Evolutionary conservation across 2,329 filamentous ascomycete species (phyloP).

Genomic region (Aspergillus pseudoglaucus): DNA sequence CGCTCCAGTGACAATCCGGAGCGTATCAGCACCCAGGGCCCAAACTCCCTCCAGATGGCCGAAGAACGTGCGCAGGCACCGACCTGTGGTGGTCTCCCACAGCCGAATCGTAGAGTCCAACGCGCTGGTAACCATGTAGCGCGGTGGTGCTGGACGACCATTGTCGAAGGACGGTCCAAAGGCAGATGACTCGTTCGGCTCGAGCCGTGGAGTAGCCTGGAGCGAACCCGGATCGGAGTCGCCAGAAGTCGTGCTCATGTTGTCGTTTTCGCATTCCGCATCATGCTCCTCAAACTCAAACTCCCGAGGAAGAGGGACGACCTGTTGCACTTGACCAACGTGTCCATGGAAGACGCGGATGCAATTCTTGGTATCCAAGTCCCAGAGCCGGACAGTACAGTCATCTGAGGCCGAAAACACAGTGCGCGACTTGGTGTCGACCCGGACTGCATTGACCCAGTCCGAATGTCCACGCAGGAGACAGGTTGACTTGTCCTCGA

Average conservation of each 20-base stretch:
- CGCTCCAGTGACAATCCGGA: conserved; percentile 80
- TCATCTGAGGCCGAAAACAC: conserved; percentile 93
- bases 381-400: conserved; percentile 85
- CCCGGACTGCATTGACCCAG: conserved; percentile 93
- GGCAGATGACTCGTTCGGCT: conserved; percentile 42
- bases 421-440: conserved; percentile 75
- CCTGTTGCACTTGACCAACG: conserved; percentile 90
- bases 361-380: conserved; percentile 74
- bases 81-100: conserved; percentile 79
- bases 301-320: conserved; percentile 74
- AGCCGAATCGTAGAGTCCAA: conserved; percentile 86
- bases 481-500: conserved; percentile 73
- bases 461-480: conserved; percentile 77
- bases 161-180: conserved; percentile 60
- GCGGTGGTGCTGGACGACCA: conserved; percentile 66
- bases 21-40: conserved; percentile 80
- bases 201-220: conserved; percentile 18
- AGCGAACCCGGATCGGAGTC: conserved; percentile 21
- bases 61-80: conserved; percentile 87
- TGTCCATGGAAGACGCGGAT: conserved; percentile 78
- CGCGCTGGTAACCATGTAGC: conserved; percentile 88
- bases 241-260: conserved; percentile 33
- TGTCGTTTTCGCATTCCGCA: conserved; percentile 51
- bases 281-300: conserved; percentile 78
- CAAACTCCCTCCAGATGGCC: conserved; percentile 95